phyloP scores from a whole-genome alignment of 2,329 filamentous ascomycete species.

The Herpomyces periplanetae region DNA sequence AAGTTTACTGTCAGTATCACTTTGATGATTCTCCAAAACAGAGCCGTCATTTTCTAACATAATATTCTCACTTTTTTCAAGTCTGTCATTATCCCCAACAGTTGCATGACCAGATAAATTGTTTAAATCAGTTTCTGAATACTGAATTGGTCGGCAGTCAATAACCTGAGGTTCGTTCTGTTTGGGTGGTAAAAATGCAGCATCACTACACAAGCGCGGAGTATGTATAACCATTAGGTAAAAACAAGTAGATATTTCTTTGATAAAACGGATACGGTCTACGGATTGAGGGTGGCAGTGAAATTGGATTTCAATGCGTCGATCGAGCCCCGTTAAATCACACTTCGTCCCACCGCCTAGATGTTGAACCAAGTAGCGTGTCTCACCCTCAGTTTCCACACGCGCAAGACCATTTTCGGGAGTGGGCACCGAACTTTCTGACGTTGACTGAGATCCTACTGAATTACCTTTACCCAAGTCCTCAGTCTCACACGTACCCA shows the following conservation, averaged over 20 bases:
- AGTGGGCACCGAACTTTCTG: too few species aligned
- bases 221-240: conserved; percentile 83
- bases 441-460: too few species aligned
- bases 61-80: too few species aligned
- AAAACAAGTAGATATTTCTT: conserved; percentile 57
- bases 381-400: too few species aligned
- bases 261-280: conserved; percentile 62
- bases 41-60: too few species aligned
- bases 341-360: conserved; percentile 42
- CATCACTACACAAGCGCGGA: conserved; percentile 46
- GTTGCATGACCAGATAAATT: too few species aligned
- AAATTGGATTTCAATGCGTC: conserved; percentile 42
- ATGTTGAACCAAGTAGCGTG: conserved; percentile 47
- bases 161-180: conserved; percentile 37
- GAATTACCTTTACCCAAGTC: conserved; percentile 4
- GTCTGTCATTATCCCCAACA: too few species aligned
- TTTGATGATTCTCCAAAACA: too few species aligned
- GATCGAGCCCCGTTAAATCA: conserved; percentile 40
- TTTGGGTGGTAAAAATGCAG: conserved; percentile 44
- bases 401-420: too few species aligned
- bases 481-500: conserved; percentile 18
- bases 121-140: too few species aligned
- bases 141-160: conserved; percentile 25
- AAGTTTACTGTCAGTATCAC: conserved; percentile 6
- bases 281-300: conserved; percentile 34